These are phyloP conservation scores for Nitzschia putrida DNA, from an alignment of 108 stramenopile species.

Conservation along the genomic window DNA sequence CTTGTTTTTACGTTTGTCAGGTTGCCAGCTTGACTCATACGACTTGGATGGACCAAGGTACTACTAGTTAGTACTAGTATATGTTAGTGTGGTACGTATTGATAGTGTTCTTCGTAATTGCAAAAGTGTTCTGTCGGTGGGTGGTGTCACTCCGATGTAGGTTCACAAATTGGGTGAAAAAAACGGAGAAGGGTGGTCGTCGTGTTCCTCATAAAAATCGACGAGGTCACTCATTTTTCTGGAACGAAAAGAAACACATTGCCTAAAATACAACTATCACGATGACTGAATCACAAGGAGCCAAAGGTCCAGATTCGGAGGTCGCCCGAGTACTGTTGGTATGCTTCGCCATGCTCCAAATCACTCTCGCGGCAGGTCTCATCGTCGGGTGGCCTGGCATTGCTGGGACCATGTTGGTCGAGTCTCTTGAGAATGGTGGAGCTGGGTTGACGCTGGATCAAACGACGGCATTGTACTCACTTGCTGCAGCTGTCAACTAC, in stretches of 20 bases:
- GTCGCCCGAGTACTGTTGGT: constrained; percentile 22
- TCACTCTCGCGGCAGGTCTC: constrained; percentile 31
- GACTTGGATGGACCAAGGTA: too few species aligned
- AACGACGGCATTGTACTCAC: constrained; percentile 33
- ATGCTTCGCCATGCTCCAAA: constrained; percentile 39
- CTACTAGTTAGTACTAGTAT: too few species aligned
- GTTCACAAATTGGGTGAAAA: too few species aligned
- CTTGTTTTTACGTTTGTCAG: too few species aligned
- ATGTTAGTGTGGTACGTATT: too few species aligned
- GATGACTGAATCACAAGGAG: constrained; percentile 8
- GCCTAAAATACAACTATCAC: neutral
- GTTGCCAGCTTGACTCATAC: too few species aligned
- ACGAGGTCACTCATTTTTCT: too few species aligned
- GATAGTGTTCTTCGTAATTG: too few species aligned
- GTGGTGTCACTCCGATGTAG: too few species aligned
- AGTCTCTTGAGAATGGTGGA: constrained; percentile 30
- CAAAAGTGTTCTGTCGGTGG: too few species aligned
- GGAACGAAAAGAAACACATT: neutral
- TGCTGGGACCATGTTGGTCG: constrained; percentile 39
- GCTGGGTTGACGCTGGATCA: constrained; percentile 33
- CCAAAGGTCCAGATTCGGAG: constrained; percentile 7
- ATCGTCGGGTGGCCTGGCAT: constrained; percentile 48
- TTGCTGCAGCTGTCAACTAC: constrained; percentile 27
- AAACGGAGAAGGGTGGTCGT: too few species aligned
- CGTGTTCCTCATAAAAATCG: too few species aligned